phyloP scores from a whole-genome alignment of 257 asterid species.

The Cordia subcordata region DNA sequence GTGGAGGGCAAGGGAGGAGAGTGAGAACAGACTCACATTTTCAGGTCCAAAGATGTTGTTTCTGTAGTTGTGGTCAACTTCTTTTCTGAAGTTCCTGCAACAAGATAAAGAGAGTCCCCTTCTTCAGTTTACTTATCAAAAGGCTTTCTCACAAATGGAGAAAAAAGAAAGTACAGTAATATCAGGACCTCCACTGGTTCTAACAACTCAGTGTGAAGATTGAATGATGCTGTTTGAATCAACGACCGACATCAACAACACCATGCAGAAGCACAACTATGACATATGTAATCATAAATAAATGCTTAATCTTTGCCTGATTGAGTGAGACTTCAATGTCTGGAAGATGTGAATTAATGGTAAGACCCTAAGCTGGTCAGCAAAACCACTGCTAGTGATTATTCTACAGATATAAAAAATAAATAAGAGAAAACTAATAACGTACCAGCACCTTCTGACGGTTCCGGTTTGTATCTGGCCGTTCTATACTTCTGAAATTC shows the following conservation, averaged over 20 bases:
- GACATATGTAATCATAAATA: background rate
- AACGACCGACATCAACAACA: too few relatives aligned
- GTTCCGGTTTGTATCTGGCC: slow-evolving; percentile 69
- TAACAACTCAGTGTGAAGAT: too few relatives aligned
- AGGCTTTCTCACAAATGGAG: background rate
- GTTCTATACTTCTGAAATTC: slow-evolving; percentile 76
- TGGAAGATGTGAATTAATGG: background rate
- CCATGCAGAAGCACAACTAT: too few relatives aligned
- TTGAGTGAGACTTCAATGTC: background rate
- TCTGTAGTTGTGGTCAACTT: slow-evolving; percentile 42
- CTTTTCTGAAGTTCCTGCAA: slow-evolving; percentile 50
- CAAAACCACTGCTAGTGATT: background rate
- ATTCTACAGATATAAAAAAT: slow-evolving; percentile 19
- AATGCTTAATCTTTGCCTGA: slow-evolving; percentile 3
- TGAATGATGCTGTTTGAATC: too few relatives aligned
- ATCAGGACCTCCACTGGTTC: too few relatives aligned
- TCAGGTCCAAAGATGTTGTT: slow-evolving; percentile 51
- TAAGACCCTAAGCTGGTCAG: background rate
- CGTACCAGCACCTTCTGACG: slow-evolving; percentile 56
- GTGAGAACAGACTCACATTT: slow-evolving; percentile 37
- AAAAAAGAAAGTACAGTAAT: background rate
- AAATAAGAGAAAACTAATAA: slow-evolving; percentile 3
- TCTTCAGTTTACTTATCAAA: background rate
- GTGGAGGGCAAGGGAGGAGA: too few relatives aligned
- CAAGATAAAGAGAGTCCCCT: slow-evolving; percentile 3